A percentile compares a stretch with the other conserved stretches of the same genome.
Evolutionary conservation across 805 yeast species (phyloP).

Genomic region (Sungouiozyma ichnusensis): DNA sequence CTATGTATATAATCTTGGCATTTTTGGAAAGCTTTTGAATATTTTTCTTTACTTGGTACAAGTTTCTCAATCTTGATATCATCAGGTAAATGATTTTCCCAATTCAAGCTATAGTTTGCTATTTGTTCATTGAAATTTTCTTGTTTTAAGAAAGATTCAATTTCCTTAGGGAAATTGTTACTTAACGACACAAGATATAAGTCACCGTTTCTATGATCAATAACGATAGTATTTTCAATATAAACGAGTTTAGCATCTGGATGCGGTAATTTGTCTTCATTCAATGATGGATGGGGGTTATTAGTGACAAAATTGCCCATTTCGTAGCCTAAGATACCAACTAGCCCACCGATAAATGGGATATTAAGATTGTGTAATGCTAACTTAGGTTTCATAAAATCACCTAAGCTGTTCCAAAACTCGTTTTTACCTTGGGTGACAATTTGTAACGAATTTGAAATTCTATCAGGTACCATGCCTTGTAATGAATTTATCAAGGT

Average conservation of each 20-base stretch:
- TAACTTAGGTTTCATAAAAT: constrained; percentile 18
- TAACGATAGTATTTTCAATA: constrained; percentile 52
- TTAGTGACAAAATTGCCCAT: constrained; percentile 50
- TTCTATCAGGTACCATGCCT: background rate
- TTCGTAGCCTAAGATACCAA: constrained; percentile 83
- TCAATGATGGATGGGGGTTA: constrained; percentile 18
- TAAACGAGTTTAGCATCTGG: constrained; percentile 73
- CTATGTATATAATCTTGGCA: constrained; percentile 60
- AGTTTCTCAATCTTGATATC: constrained; percentile 24
- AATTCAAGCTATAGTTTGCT: constrained; percentile 6
- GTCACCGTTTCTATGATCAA: constrained; percentile 37
- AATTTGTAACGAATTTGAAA: constrained; percentile 5
- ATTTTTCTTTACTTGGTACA: constrained; percentile 44
- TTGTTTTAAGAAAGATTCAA: constrained; percentile 4
- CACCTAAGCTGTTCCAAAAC: constrained; percentile 23
- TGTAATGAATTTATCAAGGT: background rate
- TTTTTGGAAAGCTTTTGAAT: constrained; percentile 42
- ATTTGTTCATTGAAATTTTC: constrained; percentile 1
- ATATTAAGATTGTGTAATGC: constrained; percentile 27
- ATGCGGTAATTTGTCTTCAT: constrained; percentile 19
- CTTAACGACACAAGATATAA: constrained; percentile 45
- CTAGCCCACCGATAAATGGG: constrained; percentile 85
- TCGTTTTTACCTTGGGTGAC: constrained; percentile 15
- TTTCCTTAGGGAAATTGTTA: constrained; percentile 26
- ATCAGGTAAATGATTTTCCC: constrained; percentile 13